A percentile compares a stretch with the other conserved stretches of the same genome.
Conservation (phyloP, 1,284 basidiomycete genomes). For the Pseudozyma sp. region DNA sequence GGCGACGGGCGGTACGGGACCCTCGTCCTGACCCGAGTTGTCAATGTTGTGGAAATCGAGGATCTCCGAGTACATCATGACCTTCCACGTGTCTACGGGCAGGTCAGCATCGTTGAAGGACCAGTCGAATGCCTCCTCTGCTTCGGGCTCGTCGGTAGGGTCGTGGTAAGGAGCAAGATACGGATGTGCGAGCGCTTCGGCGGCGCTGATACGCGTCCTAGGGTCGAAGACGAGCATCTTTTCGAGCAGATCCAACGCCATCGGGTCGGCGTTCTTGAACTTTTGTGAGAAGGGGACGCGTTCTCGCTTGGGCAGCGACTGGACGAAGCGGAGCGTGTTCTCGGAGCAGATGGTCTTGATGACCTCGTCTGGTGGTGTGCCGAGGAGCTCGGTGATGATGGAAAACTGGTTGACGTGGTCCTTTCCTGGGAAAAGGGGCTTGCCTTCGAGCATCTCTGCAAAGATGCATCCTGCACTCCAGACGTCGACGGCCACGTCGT, state of each 20-base stretch:
- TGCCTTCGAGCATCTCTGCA: conserved; percentile 99
- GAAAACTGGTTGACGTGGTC: conserved; percentile 99
- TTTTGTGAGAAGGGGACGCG: conserved; percentile 95
- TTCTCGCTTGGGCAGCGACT: conserved; percentile 94
- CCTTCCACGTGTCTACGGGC: conserved; percentile 99
- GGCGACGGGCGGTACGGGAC: conserved; percentile 51
- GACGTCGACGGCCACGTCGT: conserved; percentile 97
- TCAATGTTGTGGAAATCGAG: conserved; percentile 70
- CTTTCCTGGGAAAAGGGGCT: conserved; percentile 98
- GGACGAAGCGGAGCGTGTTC: conserved; percentile 98
- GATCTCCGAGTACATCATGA: conserved; percentile 74
- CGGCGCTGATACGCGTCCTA: conserved; percentile 92
- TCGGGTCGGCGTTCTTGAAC: conserved; percentile 87
- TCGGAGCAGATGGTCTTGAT: conserved; percentile 98
- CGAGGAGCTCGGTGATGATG: conserved; percentile 97
- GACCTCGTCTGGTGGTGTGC: conserved; percentile 98
- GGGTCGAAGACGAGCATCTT: conserved; percentile 99
- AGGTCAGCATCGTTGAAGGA: conserved; percentile 99
- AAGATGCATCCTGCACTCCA: conserved; percentile 99
- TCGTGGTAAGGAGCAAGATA: conserved; percentile 99
- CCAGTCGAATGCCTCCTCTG: conserved; percentile 97
- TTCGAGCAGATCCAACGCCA: conserved; percentile 95
- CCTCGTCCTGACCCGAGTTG: conserved; percentile 56
- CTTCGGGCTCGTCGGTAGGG: conserved; percentile 95
- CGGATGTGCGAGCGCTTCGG: conserved; percentile 88